Conservation (phyloP, 495 filamentous ascomycete species). For the Annulohypoxylon nitens region DNA sequence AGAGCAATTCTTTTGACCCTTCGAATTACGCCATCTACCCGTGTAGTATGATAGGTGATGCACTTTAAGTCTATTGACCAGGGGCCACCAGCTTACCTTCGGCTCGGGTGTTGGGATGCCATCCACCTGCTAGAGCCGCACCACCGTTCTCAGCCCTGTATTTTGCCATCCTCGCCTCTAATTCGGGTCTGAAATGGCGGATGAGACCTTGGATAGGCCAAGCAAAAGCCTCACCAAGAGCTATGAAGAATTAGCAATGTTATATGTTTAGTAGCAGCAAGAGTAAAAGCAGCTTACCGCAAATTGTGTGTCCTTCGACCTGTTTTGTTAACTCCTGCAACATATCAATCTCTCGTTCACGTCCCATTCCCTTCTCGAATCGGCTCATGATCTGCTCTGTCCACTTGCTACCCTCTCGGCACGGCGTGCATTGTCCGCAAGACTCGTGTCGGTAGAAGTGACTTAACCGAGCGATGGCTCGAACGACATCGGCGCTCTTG, state of each 20-base stretch:
- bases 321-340: slow-evolving; percentile 99
- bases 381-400: slow-evolving; percentile 98
- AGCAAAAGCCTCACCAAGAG: slow-evolving; percentile 96
- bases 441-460: slow-evolving; percentile 99
- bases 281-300: slow-evolving; percentile 67
- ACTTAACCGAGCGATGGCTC: slow-evolving; percentile 89
- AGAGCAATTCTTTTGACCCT: slow-evolving; percentile 35
- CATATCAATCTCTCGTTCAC: slow-evolving; percentile 97
- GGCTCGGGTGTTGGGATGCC: slow-evolving; percentile 79
- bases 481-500: slow-evolving; percentile 94
- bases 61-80: slow-evolving; percentile 71
- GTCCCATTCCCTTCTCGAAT: slow-evolving; percentile 89
- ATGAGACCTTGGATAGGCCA: slow-evolving; percentile 99
- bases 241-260: slow-evolving; percentile 51
- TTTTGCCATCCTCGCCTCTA: slow-evolving; percentile 87
- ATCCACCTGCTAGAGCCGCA: slow-evolving; percentile 83
- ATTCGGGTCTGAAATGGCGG: slow-evolving; percentile 94
- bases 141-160: slow-evolving; percentile 77
- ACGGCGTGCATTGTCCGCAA: slow-evolving; percentile 98
- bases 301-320: slow-evolving; percentile 98
- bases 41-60: slow-evolving; percentile 27
- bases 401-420: slow-evolving; percentile 97
- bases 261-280: background rate
- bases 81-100: slow-evolving; percentile 89
- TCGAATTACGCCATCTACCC: slow-evolving; percentile 40